Conservation (phyloP, 2,329 filamentous ascomycete genomes). For the Metarhizium album region DNA sequence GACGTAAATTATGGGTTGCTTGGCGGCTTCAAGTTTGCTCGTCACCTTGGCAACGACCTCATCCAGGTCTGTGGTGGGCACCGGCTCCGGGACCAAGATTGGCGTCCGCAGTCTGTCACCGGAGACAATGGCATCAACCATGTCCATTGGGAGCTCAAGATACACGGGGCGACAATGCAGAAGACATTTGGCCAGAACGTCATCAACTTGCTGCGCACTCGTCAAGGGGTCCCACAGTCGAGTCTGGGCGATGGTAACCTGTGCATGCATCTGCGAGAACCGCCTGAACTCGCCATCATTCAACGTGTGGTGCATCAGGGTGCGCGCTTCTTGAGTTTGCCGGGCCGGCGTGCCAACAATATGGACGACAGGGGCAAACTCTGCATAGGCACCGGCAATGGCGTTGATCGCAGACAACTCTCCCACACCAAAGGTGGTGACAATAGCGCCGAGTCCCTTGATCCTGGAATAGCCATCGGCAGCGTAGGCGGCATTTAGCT, state of each 20-base stretch:
- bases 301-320: constrained; percentile 42
- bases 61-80: constrained; percentile 11
- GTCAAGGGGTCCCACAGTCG: constrained; percentile 30
- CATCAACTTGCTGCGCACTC: constrained; percentile 33
- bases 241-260: constrained; percentile 38
- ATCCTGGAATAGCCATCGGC: constrained; percentile 47
- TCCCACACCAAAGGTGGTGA: constrained; percentile 52
- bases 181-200: constrained; percentile 26
- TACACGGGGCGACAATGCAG: constrained; percentile 45
- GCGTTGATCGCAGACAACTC: constrained; percentile 47
- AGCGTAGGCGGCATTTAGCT: constrained; percentile 47
- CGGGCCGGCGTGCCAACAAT: constrained; percentile 43
- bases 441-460: constrained; percentile 36
- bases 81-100: constrained; percentile 7
- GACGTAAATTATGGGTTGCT: constrained; percentile 38
- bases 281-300: constrained; percentile 42
- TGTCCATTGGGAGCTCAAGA: constrained; percentile 43
- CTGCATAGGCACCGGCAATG: constrained; percentile 46
- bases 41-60: constrained; percentile 24
- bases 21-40: constrained; percentile 30
- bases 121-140: constrained; percentile 29
- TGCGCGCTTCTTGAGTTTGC: constrained; percentile 29
- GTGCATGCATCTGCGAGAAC: constrained; percentile 37
- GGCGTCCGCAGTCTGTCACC: constrained; percentile 16
- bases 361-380: constrained; percentile 44